Base-by-base conservation (phyloP, 257 asterid genomes). In the Anisodus tanguticus region DNA sequence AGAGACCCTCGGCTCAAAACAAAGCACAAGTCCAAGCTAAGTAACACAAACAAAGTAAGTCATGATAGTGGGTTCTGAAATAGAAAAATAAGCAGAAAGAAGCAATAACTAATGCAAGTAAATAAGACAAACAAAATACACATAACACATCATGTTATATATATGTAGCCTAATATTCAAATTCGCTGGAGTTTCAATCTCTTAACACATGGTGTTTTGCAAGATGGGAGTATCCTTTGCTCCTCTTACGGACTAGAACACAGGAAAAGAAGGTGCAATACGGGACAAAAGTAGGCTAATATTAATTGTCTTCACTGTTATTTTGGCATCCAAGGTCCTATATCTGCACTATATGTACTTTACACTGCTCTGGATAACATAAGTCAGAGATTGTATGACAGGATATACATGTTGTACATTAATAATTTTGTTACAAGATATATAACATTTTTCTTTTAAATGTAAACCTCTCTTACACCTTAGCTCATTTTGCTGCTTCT, bases 401-500 rank as follows among this genome's bases (percentile, higher is more conserved):
- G 35, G 35, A 31, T 31, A 31, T 17, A 70, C 47, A 76, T 76
- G 8, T 12, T 76, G 26, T 76, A 76, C 26, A 22, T 12, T 6
- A 22, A 51, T 3, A 26, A 51, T 15, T 72, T 12, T 22, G 81
- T 51, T 51, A 51, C 81, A 51, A 76, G 8, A 76, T 47, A 47
- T 66, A 66, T 47, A 19, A 19, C 41, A 19, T 74, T 45, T 74
- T 19, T 19, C 80, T 74, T 19, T 19, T 5, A 11, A 9, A 22
- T 26, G 31, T 26, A 22, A 13, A 76, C 64, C 26, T 13, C 26
- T 13, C 85, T 90, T 88, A 91, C 63, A 82, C 89, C 88, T 85
- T 92, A 15, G 84, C 81, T 10, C 89, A 90, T 5, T 94, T 92
- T 0, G 99, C 98, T 10, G 99, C 98, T 91, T 92, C 98, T 93